Base-by-base conservation (phyloP, 176 grass and related monocot genomes). In the Canna indica region DNA sequence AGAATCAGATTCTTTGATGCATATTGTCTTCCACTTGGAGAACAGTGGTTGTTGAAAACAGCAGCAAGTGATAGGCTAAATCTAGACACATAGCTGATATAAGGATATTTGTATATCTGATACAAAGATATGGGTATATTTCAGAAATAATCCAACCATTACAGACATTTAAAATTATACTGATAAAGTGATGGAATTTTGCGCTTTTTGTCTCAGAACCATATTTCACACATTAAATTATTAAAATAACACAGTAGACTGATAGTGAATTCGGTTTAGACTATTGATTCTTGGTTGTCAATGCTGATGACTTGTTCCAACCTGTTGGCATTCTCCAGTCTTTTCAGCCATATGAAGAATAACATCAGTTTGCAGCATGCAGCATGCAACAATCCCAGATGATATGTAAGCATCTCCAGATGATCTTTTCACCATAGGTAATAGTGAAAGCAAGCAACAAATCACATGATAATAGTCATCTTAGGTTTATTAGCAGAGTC, bases 1-100 rank as follows among this genome's bases (percentile, higher is more conserved):
- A 36, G 62, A 65, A 65, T 65, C 62, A 38, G 62, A 65, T 65
- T 38, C 62, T 36, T 65, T 20, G 16, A 38, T 65, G 62, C 33
- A 34, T 14, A 34, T 36, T 65, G 62, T 65, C 31, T n/a, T 36
- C 62, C 62, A 65, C 62, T 65, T 36, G 34, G 62, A n/a, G 62
- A 10, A 4, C 62, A 64, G 6, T n/a, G 32, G 33, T 1, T 64
- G 62, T 9, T 17, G 22, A 64, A 64, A 18, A 29, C 62, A 36
- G 62, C 62, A 64, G 31, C 32, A n/a, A n/a, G 16, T 30, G 38
- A 36, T 22, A 65, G 31, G 13, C 34, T 36, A 12, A 7, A 38
- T 0, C 1, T 2, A 32, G 31, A 65, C 16, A 52, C 6, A 5
- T 50, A 52, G 20, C 48, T n/a, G 48, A 17, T n/a, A 52, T 2